Evolutionary conservation across 768 basidiomycete species (phyloP), one percentile per base, ranked within the genome.

Genomic region (Termitomyces sp.): DNA sequence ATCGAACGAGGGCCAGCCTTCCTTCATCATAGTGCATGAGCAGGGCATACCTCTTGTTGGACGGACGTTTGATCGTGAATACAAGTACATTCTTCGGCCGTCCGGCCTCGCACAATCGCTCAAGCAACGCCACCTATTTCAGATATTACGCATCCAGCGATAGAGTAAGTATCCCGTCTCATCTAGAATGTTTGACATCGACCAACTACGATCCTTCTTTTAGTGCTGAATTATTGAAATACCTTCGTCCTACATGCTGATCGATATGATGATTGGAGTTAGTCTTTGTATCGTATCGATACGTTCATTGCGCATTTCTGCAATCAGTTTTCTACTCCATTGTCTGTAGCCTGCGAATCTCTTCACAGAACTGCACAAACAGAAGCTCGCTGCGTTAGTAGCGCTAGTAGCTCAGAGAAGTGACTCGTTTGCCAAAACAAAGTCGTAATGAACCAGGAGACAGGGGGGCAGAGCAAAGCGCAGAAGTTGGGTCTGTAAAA

Each of bases 11-110:
- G 70, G 66, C 7, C 31, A 40, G 16, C 68, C 71, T 5, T 60
- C 62, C n/a, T 62, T 56, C 10, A 54, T 78, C 16, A 58, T 62
- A 23, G 72, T 69, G 1, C 53, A 66, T 25, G 79, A 81, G 64
- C 69, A 73, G 38, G 78, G 79, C 25, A 75, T 81, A 19, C 74
- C 73, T 8, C 48, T 76, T 12, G 59, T 78, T 7, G 79, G 79
- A 10, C 60, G 64, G 2, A 68, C 77, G 25, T 81, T 78, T 56
- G 62, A 70, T 53, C 67, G 73, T 55, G 63, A 66, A 59, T 77
- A 66, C 59, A 67, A 64, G 44, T 65, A 59, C 49, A 51, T 34
- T n/a, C 41, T 62, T 34, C 31, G 37, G 12, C 19, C 45, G n/a
- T 32, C 53, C 7, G 27, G 35, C 10, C 6, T 58, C 17, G 11